Evolutionary conservation across 139 green algal species (phyloP), one percentile per base, ranked within the genome.

Genomic region (Micromonas commoda): DNA sequence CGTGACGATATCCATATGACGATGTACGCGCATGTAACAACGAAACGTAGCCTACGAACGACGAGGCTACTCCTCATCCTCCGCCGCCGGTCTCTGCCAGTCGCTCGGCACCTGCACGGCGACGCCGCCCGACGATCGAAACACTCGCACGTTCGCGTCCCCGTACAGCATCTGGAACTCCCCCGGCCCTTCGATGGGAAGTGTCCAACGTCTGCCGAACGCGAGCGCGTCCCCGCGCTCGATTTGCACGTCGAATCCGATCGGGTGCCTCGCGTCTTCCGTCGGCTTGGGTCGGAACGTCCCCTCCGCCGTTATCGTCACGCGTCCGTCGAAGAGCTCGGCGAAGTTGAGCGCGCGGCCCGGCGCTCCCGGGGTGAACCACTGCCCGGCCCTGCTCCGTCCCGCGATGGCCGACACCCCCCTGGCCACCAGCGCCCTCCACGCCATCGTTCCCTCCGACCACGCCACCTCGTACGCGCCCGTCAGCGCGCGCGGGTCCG

Each of bases 101-200:
- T 73, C 66, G 34, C 66, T 73, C 34, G 66, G 66, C 5, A 73
- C 66, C 24, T 73, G 66, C 26, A 73, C 66, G 6, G 66, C 66
- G 28, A 73, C 23, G 5, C 66, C 66, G 5, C 66, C 66, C 21
- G 23, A 38, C 13, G 28, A 53, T 5, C 66, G 66, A 31, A 73
- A 73, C 28, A 73, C 0, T 23, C 66, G 66, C 29, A 73, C 66
- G 23, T 19, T 32, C 6, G 21, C 66, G 66, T 73, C 66, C 19
- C 28, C 66, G 66, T 73, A 73, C 23, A 73, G 66, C 9, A 73
- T 21, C 66, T 73, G n/a, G 66, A 73, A 73, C 23, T 60, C 0
- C 5, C 66, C 66, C 23, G 66, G 66, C 6, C 66, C 66, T 16
- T 19, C 21, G 26, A 73, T 73, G 26, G 66, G 66, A 4, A 73